A percentile compares a stretch with the other conserved stretches of the same genome.
These are phyloP conservation scores for Metschnikowia proteae DNA, from an alignment of 805 yeast species.

Conservation along the genomic window DNA sequence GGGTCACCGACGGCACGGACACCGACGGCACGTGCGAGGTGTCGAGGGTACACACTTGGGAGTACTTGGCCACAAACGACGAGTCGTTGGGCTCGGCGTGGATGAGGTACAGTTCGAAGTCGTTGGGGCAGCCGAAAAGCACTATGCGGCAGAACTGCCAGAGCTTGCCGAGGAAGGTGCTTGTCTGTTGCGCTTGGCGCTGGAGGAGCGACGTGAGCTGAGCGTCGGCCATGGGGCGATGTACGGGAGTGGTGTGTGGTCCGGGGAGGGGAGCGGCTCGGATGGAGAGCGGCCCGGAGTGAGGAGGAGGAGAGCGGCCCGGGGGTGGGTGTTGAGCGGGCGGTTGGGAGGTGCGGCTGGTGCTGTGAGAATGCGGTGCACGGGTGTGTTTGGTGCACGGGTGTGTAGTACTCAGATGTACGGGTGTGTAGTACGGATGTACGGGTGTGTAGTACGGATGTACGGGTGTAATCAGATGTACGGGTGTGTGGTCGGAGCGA, in stretches of 20 bases:
- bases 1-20: constrained; percentile 29
- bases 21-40: constrained; percentile 14
- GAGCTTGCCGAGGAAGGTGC: constrained; percentile 21
- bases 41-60: constrained; percentile 37
- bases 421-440: no score
- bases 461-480: background rate
- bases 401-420: no score
- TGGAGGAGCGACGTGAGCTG: constrained; percentile 7
- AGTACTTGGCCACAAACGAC: constrained; percentile 48
- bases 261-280: background rate
- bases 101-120: constrained; percentile 41
- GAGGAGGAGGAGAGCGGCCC: no score
- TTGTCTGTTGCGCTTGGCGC: constrained; percentile 18
- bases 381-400: no score
- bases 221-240: constrained; percentile 4
- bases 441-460: background rate
- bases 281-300: no score
- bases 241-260: background rate
- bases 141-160: constrained; percentile 26
- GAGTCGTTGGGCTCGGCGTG: constrained; percentile 51
- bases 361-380: no score
- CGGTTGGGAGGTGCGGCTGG: no score
- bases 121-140: constrained; percentile 22
- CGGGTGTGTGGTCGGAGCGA: background rate
- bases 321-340: no score